phyloP scores from a whole-genome alignment of 2,329 filamentous ascomycete species.

The Arthroderma sp. region DNA sequence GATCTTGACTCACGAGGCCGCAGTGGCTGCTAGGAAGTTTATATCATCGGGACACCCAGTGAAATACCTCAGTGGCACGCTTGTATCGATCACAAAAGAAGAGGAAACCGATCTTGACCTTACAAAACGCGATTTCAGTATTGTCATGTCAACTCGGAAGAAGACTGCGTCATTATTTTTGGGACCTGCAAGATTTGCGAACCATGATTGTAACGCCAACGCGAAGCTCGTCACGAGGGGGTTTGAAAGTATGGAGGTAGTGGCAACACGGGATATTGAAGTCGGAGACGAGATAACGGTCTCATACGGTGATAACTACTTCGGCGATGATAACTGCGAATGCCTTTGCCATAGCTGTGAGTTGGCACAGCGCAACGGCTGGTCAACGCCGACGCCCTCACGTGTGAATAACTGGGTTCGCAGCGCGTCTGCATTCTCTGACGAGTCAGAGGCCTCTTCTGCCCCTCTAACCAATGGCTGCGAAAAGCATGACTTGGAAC shows the following conservation, averaged over 20 bases:
- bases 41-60: constrained; percentile 76
- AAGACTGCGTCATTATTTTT: constrained; percentile 87
- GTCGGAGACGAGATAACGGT: constrained; percentile 93
- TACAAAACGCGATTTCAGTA: constrained; percentile 87
- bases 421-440: background rate
- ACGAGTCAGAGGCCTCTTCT: background rate
- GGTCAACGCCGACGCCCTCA: constrained; percentile 41
- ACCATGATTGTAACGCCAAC: constrained; percentile 93
- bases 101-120: constrained; percentile 73
- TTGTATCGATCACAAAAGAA: constrained; percentile 82
- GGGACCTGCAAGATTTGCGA: constrained; percentile 88
- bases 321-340: constrained; percentile 88
- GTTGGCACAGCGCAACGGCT: constrained; percentile 61
- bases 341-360: constrained; percentile 89
- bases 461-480: background rate
- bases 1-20: constrained; percentile 77
- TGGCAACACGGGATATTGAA: constrained; percentile 69
- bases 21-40: constrained; percentile 64
- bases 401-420: constrained; percentile 1
- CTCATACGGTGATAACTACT: constrained; percentile 90
- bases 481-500: background rate
- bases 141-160: constrained; percentile 84
- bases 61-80: constrained; percentile 81
- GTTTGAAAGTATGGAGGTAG: constrained; percentile 77
- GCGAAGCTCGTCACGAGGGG: constrained; percentile 74